Evolutionary conservation across 306 rosid species (phyloP), one percentile per base, ranked within the genome.

Genomic region (Begonia peltatifolia): DNA sequence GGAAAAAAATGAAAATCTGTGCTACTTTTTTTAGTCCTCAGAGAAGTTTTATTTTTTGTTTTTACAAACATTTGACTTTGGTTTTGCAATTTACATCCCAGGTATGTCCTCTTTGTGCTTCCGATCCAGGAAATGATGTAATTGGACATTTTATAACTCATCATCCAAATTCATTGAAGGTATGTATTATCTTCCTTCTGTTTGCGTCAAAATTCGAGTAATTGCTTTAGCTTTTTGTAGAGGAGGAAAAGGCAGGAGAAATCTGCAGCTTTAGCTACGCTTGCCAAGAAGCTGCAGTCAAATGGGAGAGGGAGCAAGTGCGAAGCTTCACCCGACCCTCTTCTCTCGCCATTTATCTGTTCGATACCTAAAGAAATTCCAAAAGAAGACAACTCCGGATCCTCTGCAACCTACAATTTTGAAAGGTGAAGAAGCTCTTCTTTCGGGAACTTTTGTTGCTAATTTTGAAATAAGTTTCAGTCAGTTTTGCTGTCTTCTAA

Each of bases 41-140:
- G 41, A 46, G 36, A 57, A 50, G 53, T 17, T 13, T 12, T 46
- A 42, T 52, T 35, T 16, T 20, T 15, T 46, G 48, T 35, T 30
- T 20, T 15, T 54, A 14, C 13, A 42, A 41, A 42, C 47, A 9
- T 12, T 22, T 51, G 57, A 57, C 62, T 74, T 43, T 36, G 20
- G 46, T 62, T 44, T 67, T 59, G 52, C 41, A 0, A 44, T 44
- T 4, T 60, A 49, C 69, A 41, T 57, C 47, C 63, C 75, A 92
- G 99, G 87, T 92, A 73, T 92, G 99, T 68, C 99, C 99, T 42
- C 57, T 86, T 20, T 92, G 99, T 50, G 99, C 94, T 36, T 86
- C 74, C 47, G 75, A 68, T 68, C 63, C 83, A 12, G 96, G 94
- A 66, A 92, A 61, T 49, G 93, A 92, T 73, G 74, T 71, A 51